Conservation (phyloP, 2,329 filamentous ascomycete genomes). For the Diaporthe citrichinensis region DNA sequence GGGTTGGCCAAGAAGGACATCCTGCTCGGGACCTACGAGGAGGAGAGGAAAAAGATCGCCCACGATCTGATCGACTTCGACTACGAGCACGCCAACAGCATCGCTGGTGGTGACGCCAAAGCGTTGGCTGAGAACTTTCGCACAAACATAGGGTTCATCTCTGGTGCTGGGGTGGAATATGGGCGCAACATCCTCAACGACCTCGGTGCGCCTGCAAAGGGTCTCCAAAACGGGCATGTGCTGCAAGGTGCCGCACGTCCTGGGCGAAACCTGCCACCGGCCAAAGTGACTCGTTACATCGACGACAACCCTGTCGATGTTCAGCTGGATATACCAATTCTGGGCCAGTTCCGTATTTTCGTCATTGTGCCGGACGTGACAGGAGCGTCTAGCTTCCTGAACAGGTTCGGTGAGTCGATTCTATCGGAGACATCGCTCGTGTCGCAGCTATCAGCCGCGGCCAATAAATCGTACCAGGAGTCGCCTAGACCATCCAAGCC, state of each 20-base stretch:
- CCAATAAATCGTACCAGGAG: slow-evolving; percentile 72
- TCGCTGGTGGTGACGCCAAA: slow-evolving; percentile 72
- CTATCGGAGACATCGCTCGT: slow-evolving; percentile 67
- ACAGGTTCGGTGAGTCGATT: slow-evolving; percentile 62
- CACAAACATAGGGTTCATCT: slow-evolving; percentile 80
- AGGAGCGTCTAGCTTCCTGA: slow-evolving; percentile 32
- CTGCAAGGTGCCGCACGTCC: slow-evolving; percentile 44
- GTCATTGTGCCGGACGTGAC: slow-evolving; percentile 53
- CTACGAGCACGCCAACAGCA: slow-evolving; percentile 69
- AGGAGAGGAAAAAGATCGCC: slow-evolving; percentile 74
- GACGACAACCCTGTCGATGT: slow-evolving; percentile 69
- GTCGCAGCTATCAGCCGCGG: slow-evolving; percentile 69
- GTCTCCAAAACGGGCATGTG: slow-evolving; percentile 29
- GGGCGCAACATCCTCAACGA: slow-evolving; percentile 33
- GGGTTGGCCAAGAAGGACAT: slow-evolving; percentile 66
- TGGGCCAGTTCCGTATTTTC: slow-evolving; percentile 68
- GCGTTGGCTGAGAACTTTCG: slow-evolving; percentile 78
- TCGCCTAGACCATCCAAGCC: slow-evolving; percentile 69
- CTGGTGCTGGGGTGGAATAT: slow-evolving; percentile 74
- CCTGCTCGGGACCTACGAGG: slow-evolving; percentile 73
- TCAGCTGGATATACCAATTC: slow-evolving; percentile 66
- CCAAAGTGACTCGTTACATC: slow-evolving; percentile 64
- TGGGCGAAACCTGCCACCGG: slow-evolving; percentile 58
- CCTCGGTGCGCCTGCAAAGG: not conserved
- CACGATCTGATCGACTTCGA: slow-evolving; percentile 73